A percentile compares a stretch with the other conserved stretches of the same genome.
Evolutionary conservation across 148 eudicot species (phyloP).

Genomic region (Dysphania ambrosioides): DNA sequence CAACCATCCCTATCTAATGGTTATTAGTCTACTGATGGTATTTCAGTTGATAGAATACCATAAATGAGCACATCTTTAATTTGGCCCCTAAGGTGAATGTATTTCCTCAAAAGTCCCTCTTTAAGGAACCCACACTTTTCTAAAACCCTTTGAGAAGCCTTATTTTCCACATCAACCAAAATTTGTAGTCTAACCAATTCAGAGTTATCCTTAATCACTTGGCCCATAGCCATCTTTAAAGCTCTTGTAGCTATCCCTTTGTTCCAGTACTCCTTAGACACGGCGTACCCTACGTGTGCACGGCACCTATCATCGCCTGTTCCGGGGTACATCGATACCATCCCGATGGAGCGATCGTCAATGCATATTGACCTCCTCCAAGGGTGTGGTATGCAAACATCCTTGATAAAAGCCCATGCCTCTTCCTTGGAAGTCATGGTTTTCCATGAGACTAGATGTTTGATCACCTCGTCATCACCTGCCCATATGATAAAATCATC

Average conservation of each 20-base stretch:
- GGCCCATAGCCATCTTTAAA: conserved; percentile 33
- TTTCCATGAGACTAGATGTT: conserved; percentile 40
- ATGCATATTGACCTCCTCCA: conserved; percentile 57
- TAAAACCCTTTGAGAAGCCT: conserved; percentile 56
- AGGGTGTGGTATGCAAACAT: conserved; percentile 58
- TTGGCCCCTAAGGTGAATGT: conserved; percentile 40
- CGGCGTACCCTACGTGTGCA: conserved; percentile 46
- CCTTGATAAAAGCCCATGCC: conserved; percentile 35
- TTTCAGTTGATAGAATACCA: conserved; percentile 48
- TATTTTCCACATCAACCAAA: conserved; percentile 48
- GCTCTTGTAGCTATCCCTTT: conserved; percentile 50
- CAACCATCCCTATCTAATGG: too few species aligned
- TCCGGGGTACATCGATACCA: conserved; percentile 36
- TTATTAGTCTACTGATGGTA: background rate
- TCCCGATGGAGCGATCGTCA: conserved; percentile 47
- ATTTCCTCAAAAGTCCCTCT: conserved; percentile 67
- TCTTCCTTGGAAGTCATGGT: conserved; percentile 37
- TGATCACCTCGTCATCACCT: conserved; percentile 48
- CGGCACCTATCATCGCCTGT: conserved; percentile 33
- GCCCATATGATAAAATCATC: conserved; percentile 55
- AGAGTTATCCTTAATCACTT: conserved; percentile 41
- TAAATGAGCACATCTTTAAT: conserved; percentile 48
- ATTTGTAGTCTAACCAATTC: conserved; percentile 50
- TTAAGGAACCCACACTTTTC: conserved; percentile 56
- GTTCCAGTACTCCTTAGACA: conserved; percentile 45